These are phyloP conservation scores for Neofusicoccum parvum DNA, from an alignment of 2,329 filamentous ascomycete genomes.

Conservation along the genomic window DNA sequence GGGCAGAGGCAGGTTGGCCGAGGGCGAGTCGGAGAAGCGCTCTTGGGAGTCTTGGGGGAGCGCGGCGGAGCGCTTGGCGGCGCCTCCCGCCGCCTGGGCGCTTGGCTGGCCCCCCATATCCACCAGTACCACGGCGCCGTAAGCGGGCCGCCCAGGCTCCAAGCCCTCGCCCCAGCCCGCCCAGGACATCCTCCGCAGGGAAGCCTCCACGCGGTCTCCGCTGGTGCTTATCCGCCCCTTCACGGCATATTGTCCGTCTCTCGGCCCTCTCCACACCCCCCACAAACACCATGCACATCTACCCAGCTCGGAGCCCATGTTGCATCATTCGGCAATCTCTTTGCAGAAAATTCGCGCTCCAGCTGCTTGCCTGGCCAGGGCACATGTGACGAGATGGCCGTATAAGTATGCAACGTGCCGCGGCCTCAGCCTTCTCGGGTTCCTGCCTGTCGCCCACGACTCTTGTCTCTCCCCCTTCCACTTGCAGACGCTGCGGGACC, in stretches of 20 bases:
- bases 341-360: slow-evolving; percentile 10
- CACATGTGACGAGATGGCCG: neutral
- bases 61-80: slow-evolving; percentile 14
- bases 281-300: slow-evolving; percentile 13
- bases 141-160: neutral
- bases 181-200: slow-evolving; percentile 15
- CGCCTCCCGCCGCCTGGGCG: slow-evolving; percentile 10
- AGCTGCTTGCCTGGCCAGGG: slow-evolving; percentile 1
- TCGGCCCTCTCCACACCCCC: slow-evolving; percentile 14
- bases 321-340: slow-evolving; percentile 12
- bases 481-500: neutral
- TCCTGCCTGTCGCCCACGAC: neutral
- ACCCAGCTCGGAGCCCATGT: neutral
- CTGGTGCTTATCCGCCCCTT: slow-evolving; percentile 12
- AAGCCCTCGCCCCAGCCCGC: slow-evolving; percentile 10
- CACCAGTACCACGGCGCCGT: slow-evolving; percentile 1
- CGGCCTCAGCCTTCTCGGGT: neutral
- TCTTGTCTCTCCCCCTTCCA: neutral
- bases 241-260: slow-evolving; percentile 4
- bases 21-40: slow-evolving; percentile 14
- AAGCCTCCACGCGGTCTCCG: slow-evolving; percentile 8
- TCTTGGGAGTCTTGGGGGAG: slow-evolving; percentile 7
- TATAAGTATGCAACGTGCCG: neutral
- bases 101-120: neutral
- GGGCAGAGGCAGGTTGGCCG: neutral